These are phyloP conservation scores for Meripilus lineatus DNA, from an alignment of 1,284 basidiomycete species.

Conservation along the genomic window DNA sequence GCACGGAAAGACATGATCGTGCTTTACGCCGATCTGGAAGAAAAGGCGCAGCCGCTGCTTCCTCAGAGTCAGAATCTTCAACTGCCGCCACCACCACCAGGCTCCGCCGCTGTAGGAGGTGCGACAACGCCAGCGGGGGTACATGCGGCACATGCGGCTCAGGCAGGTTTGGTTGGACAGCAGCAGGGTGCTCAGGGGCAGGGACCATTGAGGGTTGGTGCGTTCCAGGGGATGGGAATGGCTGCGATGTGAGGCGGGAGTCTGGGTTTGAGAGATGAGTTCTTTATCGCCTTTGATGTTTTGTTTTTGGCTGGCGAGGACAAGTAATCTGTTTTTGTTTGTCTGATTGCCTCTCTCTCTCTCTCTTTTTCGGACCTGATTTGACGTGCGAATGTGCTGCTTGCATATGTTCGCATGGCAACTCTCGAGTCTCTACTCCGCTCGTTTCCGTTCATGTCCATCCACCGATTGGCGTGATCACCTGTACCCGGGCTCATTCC, in stretches of 20 bases:
- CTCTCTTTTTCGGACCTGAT: constrained; percentile 12
- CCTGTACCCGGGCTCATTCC: no score
- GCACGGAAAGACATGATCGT: constrained; percentile 85
- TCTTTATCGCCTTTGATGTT: not conserved
- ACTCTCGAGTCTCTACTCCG: no score
- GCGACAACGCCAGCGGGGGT: constrained; percentile 22
- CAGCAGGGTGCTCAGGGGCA: no score
- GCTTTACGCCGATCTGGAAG: constrained; percentile 82
- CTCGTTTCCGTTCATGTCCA: no score
- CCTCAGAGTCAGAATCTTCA: constrained; percentile 49
- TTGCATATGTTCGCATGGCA: constrained; percentile 11
- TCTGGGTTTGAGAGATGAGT: no score
- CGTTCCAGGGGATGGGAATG: constrained; percentile 32
- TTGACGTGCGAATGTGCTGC: no score
- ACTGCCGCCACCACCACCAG: constrained; percentile 18
- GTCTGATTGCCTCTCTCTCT: constrained; percentile 4
- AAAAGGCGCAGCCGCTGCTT: constrained; percentile 70
- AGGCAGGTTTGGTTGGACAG: no score
- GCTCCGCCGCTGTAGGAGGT: constrained; percentile 34
- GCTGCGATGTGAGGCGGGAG: constrained; percentile 28
- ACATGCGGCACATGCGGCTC: no score
- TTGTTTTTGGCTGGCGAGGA: constrained; percentile 11
- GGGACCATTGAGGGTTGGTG: constrained; percentile 19
- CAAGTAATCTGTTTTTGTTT: constrained; percentile 11
- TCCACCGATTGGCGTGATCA: no score